A percentile compares a stretch with the other conserved stretches of the same genome.
phyloP scores from a whole-genome alignment of 2,329 filamentous ascomycete genomes.

The Elsinoe fawcettii region DNA sequence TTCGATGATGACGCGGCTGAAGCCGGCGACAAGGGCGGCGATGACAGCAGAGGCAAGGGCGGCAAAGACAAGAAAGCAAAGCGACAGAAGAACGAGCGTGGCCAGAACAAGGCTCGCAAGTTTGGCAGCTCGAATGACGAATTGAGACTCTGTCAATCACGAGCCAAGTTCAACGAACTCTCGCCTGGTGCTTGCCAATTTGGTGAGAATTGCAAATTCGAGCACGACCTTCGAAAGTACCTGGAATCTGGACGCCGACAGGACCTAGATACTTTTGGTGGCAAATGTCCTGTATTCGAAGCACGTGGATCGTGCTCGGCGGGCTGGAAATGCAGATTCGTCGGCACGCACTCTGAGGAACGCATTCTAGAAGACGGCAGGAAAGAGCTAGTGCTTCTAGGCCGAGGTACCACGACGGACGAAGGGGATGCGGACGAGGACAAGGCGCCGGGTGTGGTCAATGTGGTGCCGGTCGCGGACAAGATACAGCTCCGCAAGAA shows the following conservation, averaged over 20 bases:
- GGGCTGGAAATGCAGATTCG: conserved; percentile 93
- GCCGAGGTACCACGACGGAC: conserved; percentile 44
- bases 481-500: conserved; percentile 71
- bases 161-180: conserved; percentile 67
- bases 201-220: conserved; percentile 71
- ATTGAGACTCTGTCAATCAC: conserved; percentile 68
- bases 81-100: conserved; percentile 49
- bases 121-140: conserved; percentile 76
- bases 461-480: conserved; percentile 59
- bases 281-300: conserved; percentile 75
- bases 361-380: conserved; percentile 67
- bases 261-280: conserved; percentile 67
- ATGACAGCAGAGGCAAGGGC: conserved; percentile 26
- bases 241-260: conserved; percentile 71
- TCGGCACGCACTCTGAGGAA: conserved; percentile 78
- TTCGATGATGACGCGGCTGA: conserved; percentile 39
- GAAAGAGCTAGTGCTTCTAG: conserved; percentile 69
- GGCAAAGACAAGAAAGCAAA: conserved; percentile 50
- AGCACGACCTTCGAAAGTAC: conserved; percentile 81
- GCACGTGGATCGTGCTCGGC: conserved; percentile 66
- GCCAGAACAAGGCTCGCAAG: conserved; percentile 75
- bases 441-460: conserved; percentile 59
- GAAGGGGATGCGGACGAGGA: conserved; percentile 26
- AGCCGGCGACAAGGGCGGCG: conserved; percentile 38
- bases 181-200: conserved; percentile 67